Conservation (phyloP, 192 early-diverging fungal genomes). For the Coemansia sp. region DNA sequence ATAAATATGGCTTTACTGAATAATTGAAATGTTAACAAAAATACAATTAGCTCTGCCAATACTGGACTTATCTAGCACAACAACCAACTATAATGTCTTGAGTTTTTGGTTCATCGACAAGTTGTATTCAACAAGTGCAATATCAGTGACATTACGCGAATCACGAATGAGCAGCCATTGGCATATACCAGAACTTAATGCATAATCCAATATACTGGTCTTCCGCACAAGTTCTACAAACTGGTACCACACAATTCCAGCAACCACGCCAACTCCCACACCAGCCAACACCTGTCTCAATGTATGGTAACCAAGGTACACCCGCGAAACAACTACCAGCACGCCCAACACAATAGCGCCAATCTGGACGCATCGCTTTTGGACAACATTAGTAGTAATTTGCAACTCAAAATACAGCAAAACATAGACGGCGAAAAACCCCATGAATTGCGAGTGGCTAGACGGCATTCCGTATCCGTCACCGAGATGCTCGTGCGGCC, state of each 20-base stretch:
- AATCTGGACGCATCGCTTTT: constrained; percentile 16
- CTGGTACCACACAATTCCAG: constrained; percentile 28
- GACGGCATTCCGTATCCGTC: constrained; percentile 57
- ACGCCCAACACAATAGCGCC: constrained; percentile 26
- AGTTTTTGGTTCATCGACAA: constrained; percentile 15
- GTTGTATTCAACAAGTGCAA: constrained; percentile 40
- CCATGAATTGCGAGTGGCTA: constrained; percentile 56
- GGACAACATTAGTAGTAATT: constrained; percentile 7
- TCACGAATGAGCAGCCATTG: constrained; percentile 49
- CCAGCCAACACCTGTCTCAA: constrained; percentile 29
- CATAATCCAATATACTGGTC: constrained; percentile 9
- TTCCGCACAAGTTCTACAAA: constrained; percentile 20
- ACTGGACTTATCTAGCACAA: too few species aligned
- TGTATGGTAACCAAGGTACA: constrained; percentile 50
- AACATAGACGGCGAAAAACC: constrained; percentile 34
- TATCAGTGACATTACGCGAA: constrained; percentile 26
- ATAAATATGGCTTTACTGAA: too few species aligned
- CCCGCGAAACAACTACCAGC: constrained; percentile 28
- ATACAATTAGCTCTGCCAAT: too few species aligned
- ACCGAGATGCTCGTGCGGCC: constrained; percentile 39
- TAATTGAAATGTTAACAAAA: too few species aligned
- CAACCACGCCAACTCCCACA: constrained; percentile 12
- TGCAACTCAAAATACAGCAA: constrained; percentile 24
- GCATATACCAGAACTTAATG: constrained; percentile 13
- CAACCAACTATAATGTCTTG: neutral